Percentiles rank a stretch among this genome's conserved stretches.
Conservation (phyloP, 192 early-diverging fungal species). For the Rhizoclosmatium sp. region DNA sequence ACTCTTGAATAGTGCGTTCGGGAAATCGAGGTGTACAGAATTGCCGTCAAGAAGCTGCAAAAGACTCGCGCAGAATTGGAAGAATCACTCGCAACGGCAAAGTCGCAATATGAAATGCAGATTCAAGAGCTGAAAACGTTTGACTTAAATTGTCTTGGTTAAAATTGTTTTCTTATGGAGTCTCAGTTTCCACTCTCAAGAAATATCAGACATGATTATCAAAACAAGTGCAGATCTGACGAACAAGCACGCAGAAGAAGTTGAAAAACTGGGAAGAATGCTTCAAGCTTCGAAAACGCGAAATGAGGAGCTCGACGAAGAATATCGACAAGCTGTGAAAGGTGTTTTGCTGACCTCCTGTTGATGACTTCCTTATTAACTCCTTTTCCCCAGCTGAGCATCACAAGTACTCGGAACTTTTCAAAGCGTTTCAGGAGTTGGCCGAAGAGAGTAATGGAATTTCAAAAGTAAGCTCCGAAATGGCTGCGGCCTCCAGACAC, state of each 20-base stretch:
- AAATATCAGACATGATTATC: constrained; percentile 34
- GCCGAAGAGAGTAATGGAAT: constrained; percentile 32
- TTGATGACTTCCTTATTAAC: background rate
- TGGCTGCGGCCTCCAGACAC: background rate
- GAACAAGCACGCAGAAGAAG: constrained; percentile 40
- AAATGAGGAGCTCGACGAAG: constrained; percentile 51
- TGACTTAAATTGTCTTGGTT: constrained; percentile 1
- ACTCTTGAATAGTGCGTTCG: background rate
- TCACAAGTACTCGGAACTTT: constrained; percentile 34
- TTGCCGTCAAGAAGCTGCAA: constrained; percentile 46
- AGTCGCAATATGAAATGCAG: constrained; percentile 35
- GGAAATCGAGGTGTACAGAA: constrained; percentile 47
- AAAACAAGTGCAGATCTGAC: constrained; percentile 34
- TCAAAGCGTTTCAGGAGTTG: constrained; percentile 41
- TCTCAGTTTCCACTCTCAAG: constrained; percentile 32
- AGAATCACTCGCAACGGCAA: constrained; percentile 7
- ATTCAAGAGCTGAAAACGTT: constrained; percentile 42
- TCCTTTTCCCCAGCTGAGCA: constrained; percentile 39
- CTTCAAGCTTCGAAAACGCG: constrained; percentile 34
- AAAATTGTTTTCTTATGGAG: background rate
- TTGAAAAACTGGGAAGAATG: constrained; percentile 37
- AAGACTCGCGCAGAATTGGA: constrained; percentile 35
- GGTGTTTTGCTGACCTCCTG: constrained; percentile 14
- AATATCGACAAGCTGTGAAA: constrained; percentile 48
- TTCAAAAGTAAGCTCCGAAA: constrained; percentile 12